Evolutionary conservation across 306 rosid species (phyloP), one percentile per base, ranked within the genome.

Genomic region (Cyamopsis tetragonoloba): DNA sequence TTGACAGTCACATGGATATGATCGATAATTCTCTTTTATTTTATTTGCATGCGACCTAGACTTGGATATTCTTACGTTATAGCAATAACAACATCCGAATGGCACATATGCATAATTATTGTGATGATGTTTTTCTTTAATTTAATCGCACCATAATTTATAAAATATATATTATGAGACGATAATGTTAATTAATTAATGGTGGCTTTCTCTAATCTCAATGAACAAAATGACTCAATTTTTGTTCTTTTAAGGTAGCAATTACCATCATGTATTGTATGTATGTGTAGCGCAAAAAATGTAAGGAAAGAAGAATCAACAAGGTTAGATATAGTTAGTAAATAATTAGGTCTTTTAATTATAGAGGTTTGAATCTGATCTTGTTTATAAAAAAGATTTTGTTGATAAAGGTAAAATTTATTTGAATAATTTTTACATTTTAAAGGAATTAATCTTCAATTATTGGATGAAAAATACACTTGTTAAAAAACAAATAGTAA

Each of bases 181-280:
- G 83, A 79, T 86, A 77, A 72, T 70, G 62, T 69, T 69, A 42
- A 34, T 69, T 69, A 42, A 34, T 63, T 77, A 72, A 31, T 42
- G 63, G 31, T 18, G 66, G 48, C 60, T 64, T 68, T 87, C n/a
- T 47, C 72, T 41, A 15, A 14, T 35, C 4, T 69, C 68, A 37
- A 72, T 19, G 59, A 81, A 53, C 26, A 30, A 46, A 72, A 47
- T 34, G 49, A 69, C 32, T 27, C 42, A 32, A 59, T 30, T 53
- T 11, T 66, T 66, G 53, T 56, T 63, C 62, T 9, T 69, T 77
- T 65, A 32, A 58, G 32, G 66, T n/a, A n/a, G n/a, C n/a, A n/a
- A n/a, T n/a, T n/a, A n/a, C n/a, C n/a, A n/a, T n/a, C n/a, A n/a
- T n/a, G n/a, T n/a, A n/a, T n/a, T n/a, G n/a, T n/a, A n/a, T n/a